Percentiles rank a stretch among this genome's conserved stretches.
Conservation (phyloP, 495 filamentous ascomycete species). For the Patellaria atrata region DNA sequence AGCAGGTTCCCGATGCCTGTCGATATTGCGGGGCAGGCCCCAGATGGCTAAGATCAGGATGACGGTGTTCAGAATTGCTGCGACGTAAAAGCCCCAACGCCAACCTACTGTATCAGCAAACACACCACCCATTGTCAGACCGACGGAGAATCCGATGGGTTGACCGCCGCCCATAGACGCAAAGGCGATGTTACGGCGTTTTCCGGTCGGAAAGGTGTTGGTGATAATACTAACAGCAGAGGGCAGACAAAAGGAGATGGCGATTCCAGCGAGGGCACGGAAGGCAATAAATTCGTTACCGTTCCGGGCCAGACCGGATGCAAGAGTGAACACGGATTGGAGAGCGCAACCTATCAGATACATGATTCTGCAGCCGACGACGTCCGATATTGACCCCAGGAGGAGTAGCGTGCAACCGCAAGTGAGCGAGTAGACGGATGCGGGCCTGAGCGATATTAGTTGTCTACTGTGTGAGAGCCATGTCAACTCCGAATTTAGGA, state of each 20-base stretch:
- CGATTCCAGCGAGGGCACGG: slow-evolving; percentile 36
- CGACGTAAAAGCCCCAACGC: slow-evolving; percentile 32
- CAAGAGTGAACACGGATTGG: slow-evolving; percentile 31
- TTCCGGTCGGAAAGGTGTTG: slow-evolving; percentile 26
- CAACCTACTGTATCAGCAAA: slow-evolving; percentile 35
- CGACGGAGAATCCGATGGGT: slow-evolving; percentile 33
- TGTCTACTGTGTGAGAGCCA: slow-evolving; percentile 1
- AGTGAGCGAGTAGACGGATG: slow-evolving; percentile 32
- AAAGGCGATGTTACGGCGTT: slow-evolving; percentile 33
- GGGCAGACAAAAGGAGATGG: slow-evolving; percentile 37
- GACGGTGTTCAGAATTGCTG: slow-evolving; percentile 27
- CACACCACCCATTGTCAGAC: slow-evolving; percentile 33
- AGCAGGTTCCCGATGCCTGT: slow-evolving; percentile 6
- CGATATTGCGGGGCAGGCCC: slow-evolving; percentile 24
- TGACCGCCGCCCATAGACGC: slow-evolving; percentile 32
- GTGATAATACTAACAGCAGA: slow-evolving; percentile 36
- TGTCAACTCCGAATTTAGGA: neutral
- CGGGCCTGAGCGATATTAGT: slow-evolving; percentile 23
- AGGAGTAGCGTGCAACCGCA: slow-evolving; percentile 34
- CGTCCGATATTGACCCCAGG: slow-evolving; percentile 37
- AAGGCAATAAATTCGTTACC: slow-evolving; percentile 38
- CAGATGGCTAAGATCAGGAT: slow-evolving; percentile 27
- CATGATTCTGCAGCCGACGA: slow-evolving; percentile 33
- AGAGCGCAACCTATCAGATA: slow-evolving; percentile 33
- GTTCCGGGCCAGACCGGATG: slow-evolving; percentile 30